Conservation (phyloP, 1,284 basidiomycete genomes). For the Phellopilus nigrolimitatus region DNA sequence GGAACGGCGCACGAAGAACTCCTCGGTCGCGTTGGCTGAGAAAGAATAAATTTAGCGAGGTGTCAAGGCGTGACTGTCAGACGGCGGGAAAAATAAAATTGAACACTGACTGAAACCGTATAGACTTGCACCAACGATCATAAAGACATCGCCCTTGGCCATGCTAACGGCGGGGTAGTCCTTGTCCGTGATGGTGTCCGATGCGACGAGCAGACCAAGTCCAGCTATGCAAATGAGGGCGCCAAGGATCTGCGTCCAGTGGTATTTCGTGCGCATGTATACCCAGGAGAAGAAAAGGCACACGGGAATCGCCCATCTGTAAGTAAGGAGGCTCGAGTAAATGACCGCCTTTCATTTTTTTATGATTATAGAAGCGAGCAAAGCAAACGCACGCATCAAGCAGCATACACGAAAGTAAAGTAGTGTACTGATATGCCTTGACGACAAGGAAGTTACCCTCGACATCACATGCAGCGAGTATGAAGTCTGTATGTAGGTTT, state of each 20-base stretch:
- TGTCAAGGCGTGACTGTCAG: too few relatives aligned
- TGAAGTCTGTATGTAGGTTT: constrained; percentile 48
- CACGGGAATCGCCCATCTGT: constrained; percentile 80
- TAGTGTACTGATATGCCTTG: constrained; percentile 84
- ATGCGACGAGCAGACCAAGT: constrained; percentile 70
- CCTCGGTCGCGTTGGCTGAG: constrained; percentile 79
- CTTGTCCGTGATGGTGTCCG: constrained; percentile 68
- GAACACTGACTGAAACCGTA: constrained; percentile 72
- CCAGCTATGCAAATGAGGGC: constrained; percentile 70
- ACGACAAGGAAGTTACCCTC: constrained; percentile 84
- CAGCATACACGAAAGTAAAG: constrained; percentile 80
- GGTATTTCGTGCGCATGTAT: constrained; percentile 74
- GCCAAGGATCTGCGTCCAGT: constrained; percentile 80
- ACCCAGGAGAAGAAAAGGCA: constrained; percentile 80
- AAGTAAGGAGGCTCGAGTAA: too few relatives aligned
- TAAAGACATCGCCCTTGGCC: constrained; percentile 80
- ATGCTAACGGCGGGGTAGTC: constrained; percentile 58
- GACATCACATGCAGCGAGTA: constrained; percentile 75
- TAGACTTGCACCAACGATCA: constrained; percentile 78
- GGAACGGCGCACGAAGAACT: constrained; percentile 74
- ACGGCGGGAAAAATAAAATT: not conserved
- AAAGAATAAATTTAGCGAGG: too few relatives aligned
- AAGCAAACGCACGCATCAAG: constrained; percentile 67
- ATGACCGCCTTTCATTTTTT: too few relatives aligned
- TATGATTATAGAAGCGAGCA: not conserved